Percentiles rank a stretch among this genome's conserved stretches.
phyloP scores from a whole-genome alignment of 2,329 filamentous ascomycete genomes.

The Trichophyton schoenleinii region DNA sequence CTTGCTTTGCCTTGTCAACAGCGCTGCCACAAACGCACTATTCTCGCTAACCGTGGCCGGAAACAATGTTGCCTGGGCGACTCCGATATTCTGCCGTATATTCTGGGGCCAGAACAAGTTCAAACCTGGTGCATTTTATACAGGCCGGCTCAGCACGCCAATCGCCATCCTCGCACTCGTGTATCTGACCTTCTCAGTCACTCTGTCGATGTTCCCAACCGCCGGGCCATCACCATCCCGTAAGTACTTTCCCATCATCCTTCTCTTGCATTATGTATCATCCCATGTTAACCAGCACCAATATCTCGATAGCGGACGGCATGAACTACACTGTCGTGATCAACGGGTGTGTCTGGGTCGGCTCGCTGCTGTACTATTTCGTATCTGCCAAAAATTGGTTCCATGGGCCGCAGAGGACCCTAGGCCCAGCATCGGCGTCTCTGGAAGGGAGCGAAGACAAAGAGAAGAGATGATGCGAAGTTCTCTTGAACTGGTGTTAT shows the following conservation, averaged over 20 bases:
- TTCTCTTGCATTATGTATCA: not conserved
- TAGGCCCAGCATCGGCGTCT: conserved; percentile 20
- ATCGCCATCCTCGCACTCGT: conserved; percentile 43
- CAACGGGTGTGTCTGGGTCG: conserved; percentile 47
- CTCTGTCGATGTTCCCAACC: conserved; percentile 47
- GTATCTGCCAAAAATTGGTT: conserved; percentile 48
- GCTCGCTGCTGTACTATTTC: conserved; percentile 44
- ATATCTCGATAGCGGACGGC: conserved; percentile 22
- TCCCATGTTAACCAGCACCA: not conserved
- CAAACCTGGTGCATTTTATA: conserved; percentile 48
- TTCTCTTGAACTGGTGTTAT: not conserved
- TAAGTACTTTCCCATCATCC: conserved; percentile 15
- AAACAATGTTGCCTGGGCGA: conserved; percentile 49
- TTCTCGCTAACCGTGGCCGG: conserved; percentile 49
- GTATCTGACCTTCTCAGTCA: conserved; percentile 45
- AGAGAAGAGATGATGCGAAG: not conserved
- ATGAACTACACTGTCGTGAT: conserved; percentile 57
- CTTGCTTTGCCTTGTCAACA: conserved; percentile 46
- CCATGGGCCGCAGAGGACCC: conserved; percentile 46
- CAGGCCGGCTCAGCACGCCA: conserved; percentile 40
- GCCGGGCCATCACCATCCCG: conserved; percentile 42
- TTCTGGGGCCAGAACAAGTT: conserved; percentile 48
- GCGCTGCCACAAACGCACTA: conserved; percentile 45
- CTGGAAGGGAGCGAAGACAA: not conserved
- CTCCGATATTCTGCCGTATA: conserved; percentile 46